Conservation (phyloP, 345 rosid genomes). For the Aquilaria malaccensis region DNA sequence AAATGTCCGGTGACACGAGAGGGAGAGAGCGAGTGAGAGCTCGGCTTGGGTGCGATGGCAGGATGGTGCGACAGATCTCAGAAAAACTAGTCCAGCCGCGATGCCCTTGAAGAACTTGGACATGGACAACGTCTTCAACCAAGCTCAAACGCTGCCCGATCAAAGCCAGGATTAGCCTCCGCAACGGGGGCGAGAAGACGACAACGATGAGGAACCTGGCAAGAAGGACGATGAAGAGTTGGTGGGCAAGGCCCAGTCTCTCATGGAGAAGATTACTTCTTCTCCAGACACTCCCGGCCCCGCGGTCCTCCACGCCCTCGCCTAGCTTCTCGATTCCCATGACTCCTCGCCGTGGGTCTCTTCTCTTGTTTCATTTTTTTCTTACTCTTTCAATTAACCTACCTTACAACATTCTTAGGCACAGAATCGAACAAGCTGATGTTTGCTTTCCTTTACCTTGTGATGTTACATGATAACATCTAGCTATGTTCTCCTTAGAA, state of each 20-base stretch:
- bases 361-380: no score
- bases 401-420: not conserved
- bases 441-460: slow-evolving; percentile 2
- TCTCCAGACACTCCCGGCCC: slow-evolving; percentile 76
- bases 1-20: no score
- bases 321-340: slow-evolving; percentile 75
- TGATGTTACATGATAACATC: no score
- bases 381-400: not conserved
- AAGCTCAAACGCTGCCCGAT: slow-evolving; percentile 34
- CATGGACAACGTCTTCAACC: slow-evolving; percentile 21
- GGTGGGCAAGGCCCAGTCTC: slow-evolving; percentile 59
- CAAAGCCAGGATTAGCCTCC: slow-evolving; percentile 10
- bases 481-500: no score
- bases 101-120: no score
- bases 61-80: no score
- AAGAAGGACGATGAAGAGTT: slow-evolving; percentile 57
- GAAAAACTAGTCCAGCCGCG: no score
- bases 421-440: not conserved
- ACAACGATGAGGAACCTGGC: slow-evolving; percentile 29
- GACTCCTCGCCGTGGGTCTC: slow-evolving; percentile 62
- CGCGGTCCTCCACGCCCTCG: slow-evolving; percentile 62
- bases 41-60: no score
- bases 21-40: no score
- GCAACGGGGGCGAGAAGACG: slow-evolving; percentile 18
- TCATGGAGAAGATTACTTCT: slow-evolving; percentile 73